Evolutionary conservation across 768 basidiomycete genomes (phyloP).

Genomic region (Serendipita sp.): DNA sequence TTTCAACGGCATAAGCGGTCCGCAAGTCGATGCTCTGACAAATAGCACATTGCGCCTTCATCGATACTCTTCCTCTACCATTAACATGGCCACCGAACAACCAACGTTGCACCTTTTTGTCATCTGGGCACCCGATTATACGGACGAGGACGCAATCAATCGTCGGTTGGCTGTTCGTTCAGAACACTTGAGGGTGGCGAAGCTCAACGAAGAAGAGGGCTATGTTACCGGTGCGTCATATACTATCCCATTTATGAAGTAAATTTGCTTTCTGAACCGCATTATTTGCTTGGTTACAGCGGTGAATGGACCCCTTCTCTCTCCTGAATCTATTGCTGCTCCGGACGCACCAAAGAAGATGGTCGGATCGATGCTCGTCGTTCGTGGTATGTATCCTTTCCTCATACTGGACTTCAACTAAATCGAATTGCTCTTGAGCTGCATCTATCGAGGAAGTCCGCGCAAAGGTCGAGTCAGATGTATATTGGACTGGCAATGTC

Average conservation of each 20-base stretch:
- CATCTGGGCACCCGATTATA: slow-evolving; percentile 52
- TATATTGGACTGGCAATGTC: slow-evolving; percentile 27
- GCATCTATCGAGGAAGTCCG: slow-evolving; percentile 31
- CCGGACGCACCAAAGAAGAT: slow-evolving; percentile 35
- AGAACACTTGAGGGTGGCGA: slow-evolving; percentile 33
- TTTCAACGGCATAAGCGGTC: too few species aligned
- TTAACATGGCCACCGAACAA: background rate
- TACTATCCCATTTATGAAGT: background rate
- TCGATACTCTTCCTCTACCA: background rate
- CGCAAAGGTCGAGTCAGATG: slow-evolving; percentile 25
- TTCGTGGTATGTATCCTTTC: background rate
- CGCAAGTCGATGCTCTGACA: too few species aligned
- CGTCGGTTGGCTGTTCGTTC: slow-evolving; percentile 40
- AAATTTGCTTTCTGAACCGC: background rate
- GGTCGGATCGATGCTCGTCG: slow-evolving; percentile 31
- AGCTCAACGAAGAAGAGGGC: slow-evolving; percentile 25
- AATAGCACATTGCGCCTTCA: too few species aligned
- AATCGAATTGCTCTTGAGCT: slow-evolving; percentile 34
- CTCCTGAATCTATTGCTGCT: slow-evolving; percentile 33
- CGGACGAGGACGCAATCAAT: slow-evolving; percentile 37
- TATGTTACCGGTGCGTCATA: slow-evolving; percentile 31
- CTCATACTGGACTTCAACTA: background rate
- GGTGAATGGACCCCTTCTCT: slow-evolving; percentile 43
- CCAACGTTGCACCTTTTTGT: slow-evolving; percentile 22
- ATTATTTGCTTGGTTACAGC: background rate